Percentiles rank a stretch among this genome's conserved stretches.
Conservation (phyloP, 129 eudicot species). For the Apium graveolens region DNA sequence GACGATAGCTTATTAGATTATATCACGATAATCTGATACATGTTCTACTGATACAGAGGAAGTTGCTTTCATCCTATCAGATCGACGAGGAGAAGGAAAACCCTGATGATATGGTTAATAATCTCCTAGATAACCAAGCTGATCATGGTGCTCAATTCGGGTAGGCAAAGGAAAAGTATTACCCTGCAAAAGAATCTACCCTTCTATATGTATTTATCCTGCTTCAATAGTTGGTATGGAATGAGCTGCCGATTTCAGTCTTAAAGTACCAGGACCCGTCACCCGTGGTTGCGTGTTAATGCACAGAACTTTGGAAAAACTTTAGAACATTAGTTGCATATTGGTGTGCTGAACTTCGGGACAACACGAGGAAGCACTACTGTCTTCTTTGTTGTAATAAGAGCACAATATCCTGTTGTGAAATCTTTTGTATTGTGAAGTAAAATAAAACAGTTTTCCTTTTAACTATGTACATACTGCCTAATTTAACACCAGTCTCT, state of each 20-base stretch:
- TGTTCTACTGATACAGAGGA: conserved; percentile 44
- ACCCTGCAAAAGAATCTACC: background rate
- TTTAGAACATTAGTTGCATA: background rate
- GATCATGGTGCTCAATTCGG: conserved; percentile 38
- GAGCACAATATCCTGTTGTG: conserved; percentile 25
- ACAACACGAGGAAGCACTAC: conserved; percentile 9
- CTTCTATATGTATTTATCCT: background rate
- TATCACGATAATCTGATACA: conserved; percentile 11
- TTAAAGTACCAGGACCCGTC: conserved; percentile 25
- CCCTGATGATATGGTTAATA: conserved; percentile 26
- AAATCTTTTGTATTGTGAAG: conserved; percentile 18
- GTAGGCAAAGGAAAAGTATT: conserved; percentile 11
- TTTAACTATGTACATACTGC: conserved; percentile 27
- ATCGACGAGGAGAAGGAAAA: conserved; percentile 45
- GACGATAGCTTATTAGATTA: background rate
- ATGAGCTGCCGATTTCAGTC: background rate
- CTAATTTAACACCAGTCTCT: background rate
- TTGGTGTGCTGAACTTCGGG: background rate
- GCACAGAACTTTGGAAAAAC: conserved; percentile 2
- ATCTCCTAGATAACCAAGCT: conserved; percentile 32
- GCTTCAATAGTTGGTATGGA: background rate
- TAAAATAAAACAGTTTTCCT: conserved; percentile 8
- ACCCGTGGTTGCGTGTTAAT: conserved; percentile 15
- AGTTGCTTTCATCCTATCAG: conserved; percentile 68
- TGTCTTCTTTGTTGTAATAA: conserved; percentile 18